Evolutionary conservation across 75 land plant species (phyloP).

Genomic region (Adiantum capillusveneris): DNA sequence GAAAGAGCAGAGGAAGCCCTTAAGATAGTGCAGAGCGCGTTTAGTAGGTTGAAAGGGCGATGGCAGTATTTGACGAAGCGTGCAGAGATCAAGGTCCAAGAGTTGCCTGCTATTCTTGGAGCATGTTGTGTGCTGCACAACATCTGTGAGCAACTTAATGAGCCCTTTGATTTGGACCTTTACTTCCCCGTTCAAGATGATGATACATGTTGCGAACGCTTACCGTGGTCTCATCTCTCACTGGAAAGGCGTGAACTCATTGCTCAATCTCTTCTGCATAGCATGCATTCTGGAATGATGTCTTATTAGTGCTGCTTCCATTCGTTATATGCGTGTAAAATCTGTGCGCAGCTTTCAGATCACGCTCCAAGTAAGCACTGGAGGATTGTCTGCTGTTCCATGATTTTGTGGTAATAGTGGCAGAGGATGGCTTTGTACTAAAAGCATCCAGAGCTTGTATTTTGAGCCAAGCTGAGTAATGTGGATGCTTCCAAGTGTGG

Average conservation of each 20-base stretch:
- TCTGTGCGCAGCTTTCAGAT: too few species aligned
- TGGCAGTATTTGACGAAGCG: slow-evolving; percentile 85
- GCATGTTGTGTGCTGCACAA: slow-evolving; percentile 96
- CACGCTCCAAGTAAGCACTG: too few species aligned
- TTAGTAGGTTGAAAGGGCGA: slow-evolving; percentile 71
- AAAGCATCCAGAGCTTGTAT: too few species aligned
- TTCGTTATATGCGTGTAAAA: too few species aligned
- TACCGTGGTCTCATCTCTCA: slow-evolving; percentile 32
- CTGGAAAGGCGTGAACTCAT: slow-evolving; percentile 65
- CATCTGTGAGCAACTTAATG: slow-evolving; percentile 70
- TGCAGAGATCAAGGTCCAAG: slow-evolving; percentile 93
- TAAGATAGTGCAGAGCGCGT: slow-evolving; percentile 50
- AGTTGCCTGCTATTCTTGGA: slow-evolving; percentile 83
- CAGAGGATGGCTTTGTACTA: too few species aligned
- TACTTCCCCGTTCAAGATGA: slow-evolving; percentile 58
- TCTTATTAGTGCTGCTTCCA: too few species aligned
- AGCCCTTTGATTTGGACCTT: slow-evolving; percentile 54
- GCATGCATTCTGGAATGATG: slow-evolving; percentile 30
- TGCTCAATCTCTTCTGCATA: slow-evolving; percentile 85
- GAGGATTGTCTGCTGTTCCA: too few species aligned
- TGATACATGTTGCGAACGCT: slow-evolving; percentile 54
- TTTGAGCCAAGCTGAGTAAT: too few species aligned
- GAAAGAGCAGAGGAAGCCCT: slow-evolving; percentile 70
- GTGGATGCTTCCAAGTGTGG: too few species aligned
- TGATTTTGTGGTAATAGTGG: too few species aligned